Conservation (phyloP, 2,329 filamentous ascomycete species). For the Onygena corvina region DNA sequence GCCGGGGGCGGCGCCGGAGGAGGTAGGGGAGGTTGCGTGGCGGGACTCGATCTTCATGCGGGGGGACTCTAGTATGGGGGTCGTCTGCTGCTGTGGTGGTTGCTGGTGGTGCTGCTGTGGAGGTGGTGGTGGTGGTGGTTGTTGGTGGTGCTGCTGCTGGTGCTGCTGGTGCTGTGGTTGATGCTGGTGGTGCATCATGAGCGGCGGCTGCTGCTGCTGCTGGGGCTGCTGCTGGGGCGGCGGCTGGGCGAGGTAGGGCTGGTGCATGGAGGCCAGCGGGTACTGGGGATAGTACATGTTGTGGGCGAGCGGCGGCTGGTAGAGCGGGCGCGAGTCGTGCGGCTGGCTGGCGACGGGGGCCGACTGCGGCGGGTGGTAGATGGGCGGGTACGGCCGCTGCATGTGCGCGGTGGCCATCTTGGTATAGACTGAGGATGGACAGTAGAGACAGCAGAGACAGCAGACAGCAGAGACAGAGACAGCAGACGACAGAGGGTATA, state of each 20-base stretch:
- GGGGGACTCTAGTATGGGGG: conserved; percentile 20
- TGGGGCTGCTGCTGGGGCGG: conserved; percentile 46
- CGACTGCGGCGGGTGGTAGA: conserved; percentile 91
- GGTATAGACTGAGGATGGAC: background rate
- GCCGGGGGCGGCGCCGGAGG: conserved; percentile 83
- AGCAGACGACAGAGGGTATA: background rate
- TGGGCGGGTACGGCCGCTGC: conserved; percentile 69
- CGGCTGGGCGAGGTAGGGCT: conserved; percentile 42
- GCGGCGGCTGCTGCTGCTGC: conserved; percentile 43
- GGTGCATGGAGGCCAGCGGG: conserved; percentile 43
- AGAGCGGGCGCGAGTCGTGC: conserved; percentile 82
- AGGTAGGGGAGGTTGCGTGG: conserved; percentile 47
- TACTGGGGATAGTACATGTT: conserved; percentile 61
- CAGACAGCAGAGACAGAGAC: background rate
- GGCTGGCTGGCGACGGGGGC: conserved; percentile 81
- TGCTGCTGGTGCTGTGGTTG: conserved; percentile 30
- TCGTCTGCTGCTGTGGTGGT: conserved; percentile 33
- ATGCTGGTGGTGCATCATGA: conserved; percentile 31
- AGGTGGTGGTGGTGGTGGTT: conserved; percentile 26
- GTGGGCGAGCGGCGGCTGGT: conserved; percentile 67
- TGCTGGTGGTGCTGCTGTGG: conserved; percentile 35
- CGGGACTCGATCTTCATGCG: background rate
- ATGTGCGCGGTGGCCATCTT: conserved; percentile 53
- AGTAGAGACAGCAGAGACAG: conserved; percentile 7
- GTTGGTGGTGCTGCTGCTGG: conserved; percentile 31